Percentiles rank a stretch among this genome's conserved stretches.
phyloP scores from a whole-genome alignment of 192 early-diverging fungal genomes.

The Endogone sp. region DNA sequence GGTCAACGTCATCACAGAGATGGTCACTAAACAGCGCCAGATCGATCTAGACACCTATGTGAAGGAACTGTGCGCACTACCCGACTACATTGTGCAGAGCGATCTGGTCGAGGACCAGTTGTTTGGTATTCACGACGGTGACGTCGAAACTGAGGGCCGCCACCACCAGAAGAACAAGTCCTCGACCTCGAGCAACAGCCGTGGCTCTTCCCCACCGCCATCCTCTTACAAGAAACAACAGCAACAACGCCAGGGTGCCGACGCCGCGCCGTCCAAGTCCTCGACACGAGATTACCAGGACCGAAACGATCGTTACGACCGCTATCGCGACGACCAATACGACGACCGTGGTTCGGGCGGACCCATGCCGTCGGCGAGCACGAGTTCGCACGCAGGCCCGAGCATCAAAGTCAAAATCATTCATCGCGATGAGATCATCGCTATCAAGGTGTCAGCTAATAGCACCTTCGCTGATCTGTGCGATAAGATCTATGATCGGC shows the following conservation, averaged over 20 bases:
- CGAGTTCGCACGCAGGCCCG: background rate
- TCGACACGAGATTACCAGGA: background rate
- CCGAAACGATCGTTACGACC: slow-evolving; percentile 1
- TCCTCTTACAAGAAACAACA: background rate
- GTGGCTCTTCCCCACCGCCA: background rate
- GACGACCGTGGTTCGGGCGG: background rate
- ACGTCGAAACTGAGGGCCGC: slow-evolving; percentile 47
- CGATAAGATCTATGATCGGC: slow-evolving; percentile 56
- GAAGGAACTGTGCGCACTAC: slow-evolving; percentile 55
- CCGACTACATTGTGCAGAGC: slow-evolving; percentile 48
- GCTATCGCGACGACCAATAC: background rate
- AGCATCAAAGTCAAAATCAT: slow-evolving; percentile 71
- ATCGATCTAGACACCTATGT: slow-evolving; percentile 65
- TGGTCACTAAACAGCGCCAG: slow-evolving; percentile 60
- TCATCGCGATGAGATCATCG: slow-evolving; percentile 66
- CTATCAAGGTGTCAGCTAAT: slow-evolving; percentile 60
- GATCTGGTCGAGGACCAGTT: slow-evolving; percentile 41
- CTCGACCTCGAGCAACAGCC: background rate
- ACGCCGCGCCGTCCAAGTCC: background rate
- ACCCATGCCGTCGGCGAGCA: background rate
- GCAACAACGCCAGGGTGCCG: background rate
- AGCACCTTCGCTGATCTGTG: slow-evolving; percentile 51
- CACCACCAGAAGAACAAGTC: slow-evolving; percentile 4
- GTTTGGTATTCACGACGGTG: slow-evolving; percentile 52
- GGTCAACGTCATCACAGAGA: slow-evolving; percentile 57